Evolutionary conservation across 2,329 filamentous ascomycete genomes (phyloP), one percentile per base, ranked within the genome.

Genomic region (Fusarium drepaniforme): DNA sequence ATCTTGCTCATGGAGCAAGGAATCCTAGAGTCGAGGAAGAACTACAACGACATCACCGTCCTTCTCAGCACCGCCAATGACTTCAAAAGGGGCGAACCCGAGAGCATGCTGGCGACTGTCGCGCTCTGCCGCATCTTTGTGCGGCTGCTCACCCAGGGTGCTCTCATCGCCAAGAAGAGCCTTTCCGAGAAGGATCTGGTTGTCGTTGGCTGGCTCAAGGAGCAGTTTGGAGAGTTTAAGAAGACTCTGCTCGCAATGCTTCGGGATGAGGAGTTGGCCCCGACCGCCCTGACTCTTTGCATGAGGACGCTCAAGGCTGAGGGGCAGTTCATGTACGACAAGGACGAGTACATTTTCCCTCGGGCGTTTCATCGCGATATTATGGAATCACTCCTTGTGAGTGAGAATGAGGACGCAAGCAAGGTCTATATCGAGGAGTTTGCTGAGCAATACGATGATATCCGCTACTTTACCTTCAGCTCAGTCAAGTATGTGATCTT

Each of bases 281-380:
- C 90, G 51, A 94, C 93, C 18, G 92, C 91, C 13, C 84, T 98
- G 77, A 94, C 93, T 1, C 85, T 98, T 59, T 89, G 92, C 67
- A 97, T 98, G 95, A 92, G 93, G 66, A 83, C 97, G 58, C 85
- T 97, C 75, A 97, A 97, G 85, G 92, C 93, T 61, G 94, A 97
- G 80, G 92, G 90, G 21, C 90, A 90, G 72, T 85, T 90, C 78
- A 81, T 91, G 40, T 88, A 88, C 66, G 89, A 89, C 66, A 89
- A 89, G 28, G 89, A 90, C 8, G 90, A 92, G 56, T 90, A 92
- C 78, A 90, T 86, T 16, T 97, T 97, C 84, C 93, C 93, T 4
- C 90, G 89, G 25, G 85, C 86, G 1, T 90, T 93, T 49, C 90
- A 98, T 64, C 86, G 87, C 46, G 87, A 89, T 13, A 88, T 97